These are phyloP conservation scores for Penicillium macrosclerotiorum DNA, from an alignment of 495 filamentous ascomycete genomes.

Conservation along the genomic window DNA sequence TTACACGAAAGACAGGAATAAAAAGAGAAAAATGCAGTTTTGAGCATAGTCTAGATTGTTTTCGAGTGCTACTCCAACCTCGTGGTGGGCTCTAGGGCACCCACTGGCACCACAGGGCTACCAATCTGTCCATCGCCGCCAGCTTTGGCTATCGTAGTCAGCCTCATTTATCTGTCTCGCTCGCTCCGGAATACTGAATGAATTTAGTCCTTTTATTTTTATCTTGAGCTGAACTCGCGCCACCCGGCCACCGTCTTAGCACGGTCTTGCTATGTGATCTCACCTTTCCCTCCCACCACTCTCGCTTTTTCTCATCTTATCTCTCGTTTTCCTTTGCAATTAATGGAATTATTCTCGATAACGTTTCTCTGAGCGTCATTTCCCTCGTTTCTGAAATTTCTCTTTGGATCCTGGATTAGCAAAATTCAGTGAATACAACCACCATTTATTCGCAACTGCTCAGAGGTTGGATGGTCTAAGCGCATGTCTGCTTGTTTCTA, in stretches of 20 bases:
- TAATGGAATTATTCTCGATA: constrained; percentile 1
- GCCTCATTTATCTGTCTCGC: constrained; percentile 11
- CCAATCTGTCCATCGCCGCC: constrained; percentile 5
- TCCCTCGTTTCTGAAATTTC: constrained; percentile 16
- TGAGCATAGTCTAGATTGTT: not conserved
- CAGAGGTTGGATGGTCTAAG: not conserved
- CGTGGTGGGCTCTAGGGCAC: not conserved
- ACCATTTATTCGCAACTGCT: not conserved
- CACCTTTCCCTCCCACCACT: constrained; percentile 1
- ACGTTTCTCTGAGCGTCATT: constrained; percentile 6
- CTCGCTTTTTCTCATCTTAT: constrained; percentile 5
- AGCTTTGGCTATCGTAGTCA: constrained; percentile 6
- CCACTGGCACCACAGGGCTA: not conserved
- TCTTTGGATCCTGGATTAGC: constrained; percentile 1
- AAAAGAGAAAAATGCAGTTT: constrained; percentile 1
- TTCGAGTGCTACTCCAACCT: too few species aligned
- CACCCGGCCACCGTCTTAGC: constrained; percentile 5
- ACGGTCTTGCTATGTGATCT: constrained; percentile 10
- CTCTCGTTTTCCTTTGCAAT: not conserved
- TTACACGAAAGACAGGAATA: not conserved
- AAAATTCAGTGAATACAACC: not conserved
- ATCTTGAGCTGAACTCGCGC: constrained; percentile 1
- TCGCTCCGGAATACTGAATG: not conserved
- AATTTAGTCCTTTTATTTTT: constrained; percentile 6
- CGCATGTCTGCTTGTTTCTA: not conserved